Percentiles rank a stretch among this genome's conserved stretches.
These are phyloP conservation scores for Polygonum aviculare DNA, from an alignment of 148 eudicot genomes.

Conservation along the genomic window DNA sequence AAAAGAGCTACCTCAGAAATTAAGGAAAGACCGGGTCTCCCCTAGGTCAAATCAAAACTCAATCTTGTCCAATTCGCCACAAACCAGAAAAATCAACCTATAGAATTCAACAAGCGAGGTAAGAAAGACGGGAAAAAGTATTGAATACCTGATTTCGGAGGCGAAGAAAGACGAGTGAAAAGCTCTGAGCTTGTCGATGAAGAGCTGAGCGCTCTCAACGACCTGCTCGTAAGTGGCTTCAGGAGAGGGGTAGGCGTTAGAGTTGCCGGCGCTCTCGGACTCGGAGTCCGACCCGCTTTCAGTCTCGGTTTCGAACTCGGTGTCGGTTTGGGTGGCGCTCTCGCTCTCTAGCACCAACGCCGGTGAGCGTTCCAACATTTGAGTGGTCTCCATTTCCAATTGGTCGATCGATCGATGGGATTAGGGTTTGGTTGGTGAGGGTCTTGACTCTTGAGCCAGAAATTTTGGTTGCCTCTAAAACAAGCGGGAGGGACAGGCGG, in stretches of 20 bases:
- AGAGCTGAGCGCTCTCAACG: conserved; percentile 16
- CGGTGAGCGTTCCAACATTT: background rate
- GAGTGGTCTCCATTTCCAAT: background rate
- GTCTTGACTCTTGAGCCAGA: background rate
- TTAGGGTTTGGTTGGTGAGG: background rate
- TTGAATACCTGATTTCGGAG: conserved; percentile 13
- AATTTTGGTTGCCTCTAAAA: background rate
- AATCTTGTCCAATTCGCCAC: background rate
- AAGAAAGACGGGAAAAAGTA: background rate
- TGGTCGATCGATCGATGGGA: background rate
- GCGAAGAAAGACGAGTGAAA: conserved; percentile 20
- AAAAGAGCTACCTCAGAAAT: background rate
- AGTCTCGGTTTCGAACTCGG: conserved; percentile 11
- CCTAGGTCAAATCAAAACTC: conserved; percentile 5
- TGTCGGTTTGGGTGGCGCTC: conserved; percentile 9
- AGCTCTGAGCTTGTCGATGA: conserved; percentile 16
- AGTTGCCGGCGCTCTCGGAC: background rate
- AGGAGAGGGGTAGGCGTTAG: conserved; percentile 4
- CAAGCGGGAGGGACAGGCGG: conserved; percentile 11
- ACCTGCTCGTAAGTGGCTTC: conserved; percentile 11
- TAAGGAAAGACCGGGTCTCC: background rate
- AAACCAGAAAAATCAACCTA: background rate
- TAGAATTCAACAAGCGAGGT: background rate
- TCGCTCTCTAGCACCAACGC: background rate
- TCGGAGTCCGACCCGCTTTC: background rate